These are phyloP conservation scores for Botrytis cinerea DNA, from an alignment of 2,329 filamentous ascomycete genomes.

Conservation along the genomic window DNA sequence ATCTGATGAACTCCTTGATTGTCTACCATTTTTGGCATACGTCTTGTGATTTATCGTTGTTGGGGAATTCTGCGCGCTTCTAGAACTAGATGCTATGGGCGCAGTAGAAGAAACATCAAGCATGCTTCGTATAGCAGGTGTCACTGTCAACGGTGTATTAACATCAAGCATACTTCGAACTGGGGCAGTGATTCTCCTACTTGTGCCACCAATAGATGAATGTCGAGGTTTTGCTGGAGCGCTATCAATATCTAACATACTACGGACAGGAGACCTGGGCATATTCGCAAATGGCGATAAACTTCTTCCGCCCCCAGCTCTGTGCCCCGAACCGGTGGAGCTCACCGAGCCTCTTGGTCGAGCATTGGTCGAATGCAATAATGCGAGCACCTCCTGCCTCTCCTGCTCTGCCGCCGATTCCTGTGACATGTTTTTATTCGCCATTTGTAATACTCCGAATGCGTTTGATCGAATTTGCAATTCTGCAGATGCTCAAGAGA, in stretches of 20 bases:
- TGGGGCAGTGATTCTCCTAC: constrained; percentile 38
- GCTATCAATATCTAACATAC: constrained; percentile 49
- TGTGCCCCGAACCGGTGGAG: constrained; percentile 37
- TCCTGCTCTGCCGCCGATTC: constrained; percentile 78
- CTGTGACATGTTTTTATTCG: constrained; percentile 64
- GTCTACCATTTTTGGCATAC: constrained; percentile 37
- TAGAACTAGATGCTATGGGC: constrained; percentile 43
- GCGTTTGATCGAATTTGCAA: constrained; percentile 2
- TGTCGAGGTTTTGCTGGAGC: constrained; percentile 31
- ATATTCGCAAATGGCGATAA: constrained; percentile 52
- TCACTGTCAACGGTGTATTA: constrained; percentile 36
- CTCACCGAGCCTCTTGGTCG: constrained; percentile 38
- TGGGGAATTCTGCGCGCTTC: constrained; percentile 52
- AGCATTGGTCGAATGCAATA: constrained; percentile 53
- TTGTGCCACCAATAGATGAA: constrained; percentile 24
- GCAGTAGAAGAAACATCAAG: constrained; percentile 52
- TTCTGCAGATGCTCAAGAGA: background rate
- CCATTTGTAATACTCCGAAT: constrained; percentile 31
- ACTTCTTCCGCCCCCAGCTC: constrained; percentile 43
- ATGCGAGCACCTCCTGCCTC: constrained; percentile 68
- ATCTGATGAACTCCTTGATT: constrained; percentile 56
- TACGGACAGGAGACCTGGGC: constrained; percentile 67
- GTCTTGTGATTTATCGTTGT: constrained; percentile 46
- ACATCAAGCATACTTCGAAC: constrained; percentile 69
- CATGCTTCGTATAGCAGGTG: constrained; percentile 61